Base-by-base conservation (phyloP, 2,329 filamentous ascomycete genomes). In the Stachybotrys chartarum region DNA sequence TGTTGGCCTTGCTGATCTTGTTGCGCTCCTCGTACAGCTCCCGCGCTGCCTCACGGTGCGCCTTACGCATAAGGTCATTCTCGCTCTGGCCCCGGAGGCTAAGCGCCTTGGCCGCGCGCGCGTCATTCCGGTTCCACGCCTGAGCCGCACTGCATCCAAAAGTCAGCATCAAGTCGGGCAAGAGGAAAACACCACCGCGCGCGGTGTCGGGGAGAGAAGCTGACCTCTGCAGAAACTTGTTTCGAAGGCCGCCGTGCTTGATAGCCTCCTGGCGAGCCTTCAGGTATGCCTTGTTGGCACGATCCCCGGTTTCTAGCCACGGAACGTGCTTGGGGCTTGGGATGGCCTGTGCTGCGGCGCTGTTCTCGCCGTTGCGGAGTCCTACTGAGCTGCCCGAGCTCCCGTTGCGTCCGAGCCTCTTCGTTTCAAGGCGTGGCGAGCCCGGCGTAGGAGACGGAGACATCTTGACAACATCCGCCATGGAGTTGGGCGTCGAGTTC, bases 101-200 rank as follows among this genome's bases (percentile, higher is more conserved):
- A 52, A 97, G 82, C 35, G 93, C 93, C 75, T 97, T 97, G 58
- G 94, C 94, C 17, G 94, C 93, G 59, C 94, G 87, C 46, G 94
- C 93, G 70, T 99, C 94, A 66, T 97, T 97, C 56, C 94, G 88
- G 69, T 97, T 97, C 93, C 94, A 99, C 24, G 94, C 94, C 79
- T 97, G 93, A 8, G 93, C 93, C 61, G 94, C 94, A 71, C 92
- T 95, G 59, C 47, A 14, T 32, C 44, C 3, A 16, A 53, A 11
- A 50, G 54, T 59, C 48, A 60, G 57, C 39, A 30, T 24, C 24
- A 30, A 18, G n/a, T 50, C 7, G n/a, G 44, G 12, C 47, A 49
- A n/a, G n/a, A n/a, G n/a, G n/a, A n/a, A n/a, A n/a, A n/a, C n/a
- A n/a, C n/a, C n/a, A n/a, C n/a, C n/a, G n/a, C n/a, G n/a, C n/a